These are phyloP conservation scores for Amanita muscaria DNA, from an alignment of 768 basidiomycete genomes.

Conservation along the genomic window DNA sequence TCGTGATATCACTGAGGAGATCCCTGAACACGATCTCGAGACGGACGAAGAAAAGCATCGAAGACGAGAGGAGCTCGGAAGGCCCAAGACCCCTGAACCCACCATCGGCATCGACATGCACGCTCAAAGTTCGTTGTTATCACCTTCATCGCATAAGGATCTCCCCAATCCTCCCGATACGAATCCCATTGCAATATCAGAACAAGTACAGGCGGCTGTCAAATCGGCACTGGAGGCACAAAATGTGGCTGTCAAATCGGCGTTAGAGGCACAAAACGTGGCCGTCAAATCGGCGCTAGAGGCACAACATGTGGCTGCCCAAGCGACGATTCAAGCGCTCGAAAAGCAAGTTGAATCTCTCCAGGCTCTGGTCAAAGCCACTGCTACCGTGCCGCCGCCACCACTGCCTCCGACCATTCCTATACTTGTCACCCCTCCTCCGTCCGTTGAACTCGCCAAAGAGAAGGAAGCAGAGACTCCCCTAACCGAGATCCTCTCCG, in stretches of 20 bases:
- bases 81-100: slow-evolving; percentile 79
- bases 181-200: slow-evolving; percentile 53
- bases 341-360: slow-evolving; percentile 61
- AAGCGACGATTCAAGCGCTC: slow-evolving; percentile 58
- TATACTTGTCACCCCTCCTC: slow-evolving; percentile 7
- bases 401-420: too few species aligned
- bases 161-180: slow-evolving; percentile 12
- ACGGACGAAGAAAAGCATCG: slow-evolving; percentile 8
- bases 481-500: slow-evolving; percentile 46
- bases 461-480: slow-evolving; percentile 27
- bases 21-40: slow-evolving; percentile 9
- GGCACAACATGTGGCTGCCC: slow-evolving; percentile 68
- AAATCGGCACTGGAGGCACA: too few species aligned
- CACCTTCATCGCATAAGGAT: slow-evolving; percentile 20
- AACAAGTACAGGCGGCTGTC: slow-evolving; percentile 71
- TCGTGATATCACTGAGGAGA: slow-evolving; percentile 17
- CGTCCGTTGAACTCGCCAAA: neutral
- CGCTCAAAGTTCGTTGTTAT: slow-evolving; percentile 11
- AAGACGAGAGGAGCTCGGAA: slow-evolving; percentile 47
- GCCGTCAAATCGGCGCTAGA: slow-evolving; percentile 67
- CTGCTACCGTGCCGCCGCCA: too few species aligned
- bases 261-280: too few species aligned
- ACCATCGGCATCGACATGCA: slow-evolving; percentile 31
- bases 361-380: slow-evolving; percentile 50
- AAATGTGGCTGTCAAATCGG: too few species aligned